Evolutionary conservation across 495 filamentous ascomycete species (phyloP).

Genomic region (Aspergillus ellipticus): DNA sequence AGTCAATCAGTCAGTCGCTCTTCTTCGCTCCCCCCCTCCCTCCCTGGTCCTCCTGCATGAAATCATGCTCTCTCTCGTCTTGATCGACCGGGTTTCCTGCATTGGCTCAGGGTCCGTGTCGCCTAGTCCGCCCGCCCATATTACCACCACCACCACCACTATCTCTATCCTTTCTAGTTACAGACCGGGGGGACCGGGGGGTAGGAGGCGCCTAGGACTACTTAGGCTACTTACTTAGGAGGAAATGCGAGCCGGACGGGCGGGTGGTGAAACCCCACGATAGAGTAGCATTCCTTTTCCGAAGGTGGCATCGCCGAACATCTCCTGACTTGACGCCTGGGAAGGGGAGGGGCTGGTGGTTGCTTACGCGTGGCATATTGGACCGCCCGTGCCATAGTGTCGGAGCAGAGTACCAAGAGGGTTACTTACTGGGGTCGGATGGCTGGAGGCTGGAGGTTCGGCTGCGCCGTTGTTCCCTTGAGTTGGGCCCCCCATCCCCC

Average conservation of each 20-base stretch:
- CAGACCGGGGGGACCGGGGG: too few relatives aligned
- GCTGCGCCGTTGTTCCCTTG: not conserved
- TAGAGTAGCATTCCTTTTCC: not conserved
- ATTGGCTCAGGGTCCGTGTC: conserved; percentile 14
- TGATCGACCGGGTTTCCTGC: conserved; percentile 12
- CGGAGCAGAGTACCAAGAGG: not conserved
- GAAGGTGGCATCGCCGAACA: not conserved
- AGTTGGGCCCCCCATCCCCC: too few relatives aligned
- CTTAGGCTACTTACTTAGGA: too few relatives aligned
- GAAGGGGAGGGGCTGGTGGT: not conserved
- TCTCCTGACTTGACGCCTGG: not conserved
- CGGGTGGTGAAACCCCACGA: too few relatives aligned
- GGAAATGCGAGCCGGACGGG: too few relatives aligned
- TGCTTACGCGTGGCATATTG: not conserved
- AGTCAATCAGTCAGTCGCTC: too few relatives aligned
- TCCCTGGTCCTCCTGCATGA: not conserved
- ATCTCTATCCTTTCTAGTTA: too few relatives aligned
- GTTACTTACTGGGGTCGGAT: too few relatives aligned
- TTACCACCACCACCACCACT: too few relatives aligned
- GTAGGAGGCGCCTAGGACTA: too few relatives aligned
- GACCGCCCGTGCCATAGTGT: not conserved
- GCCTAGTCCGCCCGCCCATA: not conserved
- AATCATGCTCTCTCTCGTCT: not conserved
- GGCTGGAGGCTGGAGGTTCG: not conserved
- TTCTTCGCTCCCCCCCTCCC: too few relatives aligned